Evolutionary conservation across 2,329 filamentous ascomycete genomes (phyloP).

Genomic region (Aspergillus tamarii): DNA sequence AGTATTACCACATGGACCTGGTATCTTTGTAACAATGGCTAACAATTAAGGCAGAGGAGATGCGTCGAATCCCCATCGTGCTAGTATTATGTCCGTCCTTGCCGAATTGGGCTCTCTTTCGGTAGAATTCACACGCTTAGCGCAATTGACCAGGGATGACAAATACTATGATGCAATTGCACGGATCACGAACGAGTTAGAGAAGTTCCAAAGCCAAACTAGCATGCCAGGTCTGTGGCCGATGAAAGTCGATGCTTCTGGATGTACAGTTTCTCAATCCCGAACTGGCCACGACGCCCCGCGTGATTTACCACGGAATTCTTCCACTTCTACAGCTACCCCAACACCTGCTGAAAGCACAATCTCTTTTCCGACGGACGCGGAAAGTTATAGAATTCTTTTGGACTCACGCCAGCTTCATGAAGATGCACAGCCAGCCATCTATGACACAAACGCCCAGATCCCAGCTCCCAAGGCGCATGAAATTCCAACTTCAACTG

Average conservation of each 20-base stretch:
- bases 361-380: conserved; percentile 24
- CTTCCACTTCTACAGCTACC: neutral
- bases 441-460: conserved; percentile 19
- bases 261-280: conserved; percentile 62
- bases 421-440: conserved; percentile 32
- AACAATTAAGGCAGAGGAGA: conserved; percentile 43
- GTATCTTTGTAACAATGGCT: neutral
- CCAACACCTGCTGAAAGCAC: conserved; percentile 12
- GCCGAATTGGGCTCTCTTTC: conserved; percentile 77
- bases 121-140: conserved; percentile 86
- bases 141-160: conserved; percentile 77
- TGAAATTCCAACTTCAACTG: conserved; percentile 14
- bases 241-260: conserved; percentile 73
- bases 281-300: conserved; percentile 16
- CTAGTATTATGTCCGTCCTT: conserved; percentile 59
- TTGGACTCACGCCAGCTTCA: conserved; percentile 28
- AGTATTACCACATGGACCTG: conserved; percentile 26
- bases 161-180: conserved; percentile 91
- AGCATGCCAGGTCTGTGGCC: conserved; percentile 80
- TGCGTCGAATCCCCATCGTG: conserved; percentile 66
- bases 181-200: conserved; percentile 78
- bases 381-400: conserved; percentile 30
- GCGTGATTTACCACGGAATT: neutral
- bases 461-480: conserved; percentile 9
- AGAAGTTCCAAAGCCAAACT: conserved; percentile 72